These are phyloP conservation scores for Colletotrichum phormii DNA, from an alignment of 2,329 filamentous ascomycete species.

Conservation along the genomic window DNA sequence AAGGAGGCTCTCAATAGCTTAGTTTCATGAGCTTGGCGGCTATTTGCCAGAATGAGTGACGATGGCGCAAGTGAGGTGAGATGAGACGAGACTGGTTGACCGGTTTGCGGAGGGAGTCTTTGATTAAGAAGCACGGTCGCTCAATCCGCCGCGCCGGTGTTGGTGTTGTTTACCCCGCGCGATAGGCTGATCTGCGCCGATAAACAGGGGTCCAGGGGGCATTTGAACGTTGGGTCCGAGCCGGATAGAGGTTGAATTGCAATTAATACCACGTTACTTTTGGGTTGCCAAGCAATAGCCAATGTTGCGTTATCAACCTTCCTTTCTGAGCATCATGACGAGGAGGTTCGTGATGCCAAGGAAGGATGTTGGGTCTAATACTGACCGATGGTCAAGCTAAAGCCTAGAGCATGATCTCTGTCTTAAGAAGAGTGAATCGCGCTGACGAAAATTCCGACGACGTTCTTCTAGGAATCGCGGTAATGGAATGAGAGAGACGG, in stretches of 20 bases:
- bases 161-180: conserved; percentile 29
- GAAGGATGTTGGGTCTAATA: neutral
- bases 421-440: too few relatives aligned
- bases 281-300: conserved; percentile 16
- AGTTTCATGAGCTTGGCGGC: neutral
- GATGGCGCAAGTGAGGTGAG: conserved; percentile 5
- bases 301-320: conserved; percentile 35
- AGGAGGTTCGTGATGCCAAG: neutral
- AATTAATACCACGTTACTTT: conserved; percentile 17
- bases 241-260: neutral
- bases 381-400: neutral
- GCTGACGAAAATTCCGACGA: too few relatives aligned
- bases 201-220: conserved; percentile 23
- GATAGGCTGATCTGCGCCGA: conserved; percentile 24
- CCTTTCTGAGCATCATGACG: conserved; percentile 27
- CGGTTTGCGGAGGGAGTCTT: neutral
- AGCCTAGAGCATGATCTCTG: too few relatives aligned
- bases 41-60: neutral
- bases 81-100: conserved; percentile 5
- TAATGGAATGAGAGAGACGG: too few relatives aligned
- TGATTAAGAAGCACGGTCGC: conserved; percentile 23
- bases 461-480: too few relatives aligned
- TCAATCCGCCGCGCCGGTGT: neutral
- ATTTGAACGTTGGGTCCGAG: neutral
- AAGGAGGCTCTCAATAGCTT: neutral